Percentiles rank a stretch among this genome's conserved stretches.
Evolutionary conservation across 371 early-diverging fungal species (phyloP).

Genomic region (Haplosporangium sp.): DNA sequence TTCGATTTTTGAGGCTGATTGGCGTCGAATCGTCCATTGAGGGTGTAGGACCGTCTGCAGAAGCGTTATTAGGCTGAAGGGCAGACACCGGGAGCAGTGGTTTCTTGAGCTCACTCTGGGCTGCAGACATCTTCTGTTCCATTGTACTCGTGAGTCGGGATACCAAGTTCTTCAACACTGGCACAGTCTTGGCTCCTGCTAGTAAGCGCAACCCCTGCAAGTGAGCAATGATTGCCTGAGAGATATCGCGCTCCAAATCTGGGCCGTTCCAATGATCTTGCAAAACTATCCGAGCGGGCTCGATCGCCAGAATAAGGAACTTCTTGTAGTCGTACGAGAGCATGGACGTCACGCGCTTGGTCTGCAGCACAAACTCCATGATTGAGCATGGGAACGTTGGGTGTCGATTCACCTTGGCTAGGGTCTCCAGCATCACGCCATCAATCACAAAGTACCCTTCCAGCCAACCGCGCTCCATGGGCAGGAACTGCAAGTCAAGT

Average conservation of each 20-base stretch:
- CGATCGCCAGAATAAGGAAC: constrained; percentile 39
- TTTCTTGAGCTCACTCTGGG: constrained; percentile 41
- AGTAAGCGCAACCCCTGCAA: constrained; percentile 42
- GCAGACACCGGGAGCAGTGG: constrained; percentile 21
- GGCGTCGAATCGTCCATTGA: not conserved
- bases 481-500: constrained; percentile 55
- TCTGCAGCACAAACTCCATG: constrained; percentile 40
- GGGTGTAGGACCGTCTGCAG: not conserved
- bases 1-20: not conserved
- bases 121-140: constrained; percentile 38
- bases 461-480: constrained; percentile 44
- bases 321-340: constrained; percentile 51
- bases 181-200: constrained; percentile 49
- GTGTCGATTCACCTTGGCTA: constrained; percentile 39
- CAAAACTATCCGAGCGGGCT: constrained; percentile 33
- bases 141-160: constrained; percentile 24
- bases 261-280: constrained; percentile 53
- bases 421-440: constrained; percentile 28
- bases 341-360: constrained; percentile 45
- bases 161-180: constrained; percentile 41
- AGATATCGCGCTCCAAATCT: constrained; percentile 36
- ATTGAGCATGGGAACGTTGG: constrained; percentile 46
- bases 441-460: constrained; percentile 48
- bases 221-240: constrained; percentile 34
- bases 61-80: constrained; percentile 14